Conservation (phyloP, 164 flowering plant genomes). For the Euptelea pleiosperma region DNA sequence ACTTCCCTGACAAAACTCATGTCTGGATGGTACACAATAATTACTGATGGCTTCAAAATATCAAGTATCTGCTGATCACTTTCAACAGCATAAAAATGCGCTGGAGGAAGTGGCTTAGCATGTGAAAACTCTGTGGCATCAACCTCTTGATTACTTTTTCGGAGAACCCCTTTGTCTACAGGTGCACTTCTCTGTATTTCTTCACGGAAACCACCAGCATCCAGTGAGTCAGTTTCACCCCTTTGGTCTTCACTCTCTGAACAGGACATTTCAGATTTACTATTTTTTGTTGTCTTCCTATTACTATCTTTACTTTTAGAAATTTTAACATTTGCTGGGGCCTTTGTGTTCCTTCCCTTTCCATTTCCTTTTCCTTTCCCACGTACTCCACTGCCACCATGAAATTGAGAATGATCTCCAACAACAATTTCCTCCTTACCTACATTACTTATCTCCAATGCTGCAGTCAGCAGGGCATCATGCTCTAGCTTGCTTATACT, state of each 20-base stretch:
- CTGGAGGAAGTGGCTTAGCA: conserved; percentile 57
- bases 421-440: conserved; percentile 29
- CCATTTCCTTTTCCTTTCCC: conserved; percentile 36
- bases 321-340: neutral
- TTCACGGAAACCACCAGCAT: conserved; percentile 19
- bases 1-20: conserved; percentile 90
- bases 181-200: conserved; percentile 6
- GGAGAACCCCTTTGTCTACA: conserved; percentile 24
- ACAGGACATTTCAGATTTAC: conserved; percentile 23
- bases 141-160: conserved; percentile 29
- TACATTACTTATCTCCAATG: conserved; percentile 48
- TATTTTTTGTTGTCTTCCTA: conserved; percentile 12
- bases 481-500: conserved; percentile 67
- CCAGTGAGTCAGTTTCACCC: conserved; percentile 20
- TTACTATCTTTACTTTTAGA: conserved; percentile 14
- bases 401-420: conserved; percentile 29
- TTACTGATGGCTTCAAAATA: conserved; percentile 63
- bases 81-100: conserved; percentile 80
- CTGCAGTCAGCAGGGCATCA: conserved; percentile 84
- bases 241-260: conserved; percentile 26
- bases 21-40: conserved; percentile 93
- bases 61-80: conserved; percentile 75
- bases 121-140: conserved; percentile 13
- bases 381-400: conserved; percentile 17
- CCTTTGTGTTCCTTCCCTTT: conserved; percentile 20